phyloP scores from a whole-genome alignment of 768 basidiomycete species.

The Termitomyces sp. region DNA sequence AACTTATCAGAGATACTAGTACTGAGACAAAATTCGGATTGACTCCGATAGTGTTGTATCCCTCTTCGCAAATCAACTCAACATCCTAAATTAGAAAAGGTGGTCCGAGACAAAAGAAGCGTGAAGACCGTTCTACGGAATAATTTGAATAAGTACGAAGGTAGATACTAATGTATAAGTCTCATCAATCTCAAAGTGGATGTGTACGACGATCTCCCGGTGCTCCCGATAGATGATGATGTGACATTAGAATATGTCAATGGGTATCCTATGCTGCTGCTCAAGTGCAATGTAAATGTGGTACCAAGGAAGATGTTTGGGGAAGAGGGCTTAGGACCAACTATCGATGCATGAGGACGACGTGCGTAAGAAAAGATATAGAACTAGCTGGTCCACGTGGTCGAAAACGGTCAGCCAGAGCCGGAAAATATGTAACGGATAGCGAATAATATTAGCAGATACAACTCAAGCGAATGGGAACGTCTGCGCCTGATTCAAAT shows the following conservation, averaged over 20 bases:
- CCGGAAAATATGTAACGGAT: constrained; percentile 12
- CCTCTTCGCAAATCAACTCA: too few species aligned
- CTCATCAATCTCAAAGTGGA: background rate
- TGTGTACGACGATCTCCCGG: background rate
- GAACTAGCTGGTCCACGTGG: constrained; percentile 11
- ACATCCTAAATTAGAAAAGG: too few species aligned
- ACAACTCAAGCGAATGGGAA: constrained; percentile 7
- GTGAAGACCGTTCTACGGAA: constrained; percentile 13
- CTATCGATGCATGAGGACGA: background rate
- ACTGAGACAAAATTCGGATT: too few species aligned
- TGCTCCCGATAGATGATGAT: background rate
- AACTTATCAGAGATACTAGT: too few species aligned
- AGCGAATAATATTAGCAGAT: constrained; percentile 14
- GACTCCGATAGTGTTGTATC: too few species aligned
- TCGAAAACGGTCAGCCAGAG: constrained; percentile 11
- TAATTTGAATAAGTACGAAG: background rate
- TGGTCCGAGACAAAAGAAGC: background rate
- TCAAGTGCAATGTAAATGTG: constrained; percentile 6
- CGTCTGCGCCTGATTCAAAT: constrained; percentile 7
- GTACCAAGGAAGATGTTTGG: background rate
- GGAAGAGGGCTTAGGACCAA: constrained; percentile 1
- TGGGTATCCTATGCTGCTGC: constrained; percentile 18
- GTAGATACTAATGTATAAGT: background rate
- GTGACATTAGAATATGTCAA: constrained; percentile 6
- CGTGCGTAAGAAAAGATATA: constrained; percentile 3